Percentiles rank a stretch among this genome's conserved stretches.
These are phyloP conservation scores for Penicillium ucsense DNA, from an alignment of 495 filamentous ascomycete genomes.

Conservation along the genomic window DNA sequence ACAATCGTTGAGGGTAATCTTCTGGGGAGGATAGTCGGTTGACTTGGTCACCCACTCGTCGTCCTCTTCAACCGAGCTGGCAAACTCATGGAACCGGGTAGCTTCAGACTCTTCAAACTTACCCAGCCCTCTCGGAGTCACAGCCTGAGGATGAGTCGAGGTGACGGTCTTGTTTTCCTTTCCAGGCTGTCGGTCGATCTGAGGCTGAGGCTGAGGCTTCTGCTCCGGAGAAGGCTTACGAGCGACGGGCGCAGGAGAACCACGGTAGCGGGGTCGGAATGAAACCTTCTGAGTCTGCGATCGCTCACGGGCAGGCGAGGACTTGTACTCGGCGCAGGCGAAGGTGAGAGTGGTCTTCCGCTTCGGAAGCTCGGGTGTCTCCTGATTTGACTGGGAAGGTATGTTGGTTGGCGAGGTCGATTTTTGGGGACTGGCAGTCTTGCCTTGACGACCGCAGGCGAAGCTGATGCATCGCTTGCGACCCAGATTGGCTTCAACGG, in stretches of 20 bases:
- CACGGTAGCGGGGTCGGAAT: conserved; percentile 32
- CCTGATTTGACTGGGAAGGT: conserved; percentile 9
- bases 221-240: conserved; percentile 34
- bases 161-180: conserved; percentile 1
- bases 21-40: conserved; percentile 43
- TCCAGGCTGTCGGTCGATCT: not conserved
- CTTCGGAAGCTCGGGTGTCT: conserved; percentile 28
- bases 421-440: conserved; percentile 13
- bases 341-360: conserved; percentile 51
- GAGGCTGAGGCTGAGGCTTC: conserved; percentile 1
- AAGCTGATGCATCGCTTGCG: conserved; percentile 89
- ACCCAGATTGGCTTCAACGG: conserved; percentile 48
- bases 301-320: conserved; percentile 20
- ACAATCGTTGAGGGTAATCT: conserved; percentile 81
- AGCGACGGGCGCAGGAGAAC: conserved; percentile 37
- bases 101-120: conserved; percentile 57
- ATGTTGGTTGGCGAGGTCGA: conserved; percentile 6
- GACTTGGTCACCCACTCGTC: conserved; percentile 79
- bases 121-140: conserved; percentile 35
- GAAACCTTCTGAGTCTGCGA: conserved; percentile 19
- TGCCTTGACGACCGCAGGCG: conserved; percentile 55
- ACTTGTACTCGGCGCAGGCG: conserved; percentile 45
- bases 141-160: conserved; percentile 12
- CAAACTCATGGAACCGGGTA: conserved; percentile 88
- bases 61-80: conserved; percentile 65